Evolutionary conservation across 2,329 filamentous ascomycete species (phyloP).

Genomic region (Pseudogymnoascus sp.): DNA sequence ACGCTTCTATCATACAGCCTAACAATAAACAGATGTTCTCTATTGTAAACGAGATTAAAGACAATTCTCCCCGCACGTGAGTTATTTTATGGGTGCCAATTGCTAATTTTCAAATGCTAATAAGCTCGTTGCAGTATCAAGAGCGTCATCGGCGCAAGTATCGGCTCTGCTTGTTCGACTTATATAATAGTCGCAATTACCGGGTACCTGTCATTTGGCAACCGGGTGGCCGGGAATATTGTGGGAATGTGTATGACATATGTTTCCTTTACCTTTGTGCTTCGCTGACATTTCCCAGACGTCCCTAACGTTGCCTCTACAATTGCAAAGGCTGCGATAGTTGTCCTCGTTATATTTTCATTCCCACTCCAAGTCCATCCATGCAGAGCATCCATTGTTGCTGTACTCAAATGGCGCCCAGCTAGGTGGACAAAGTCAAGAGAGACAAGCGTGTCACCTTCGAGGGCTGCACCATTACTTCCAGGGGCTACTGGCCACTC

Average conservation of each 20-base stretch:
- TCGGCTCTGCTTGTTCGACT: constrained; percentile 76
- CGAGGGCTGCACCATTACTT: constrained; percentile 33
- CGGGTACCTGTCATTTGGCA: constrained; percentile 91
- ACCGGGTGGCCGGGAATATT: constrained; percentile 84
- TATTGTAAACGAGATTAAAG: constrained; percentile 86
- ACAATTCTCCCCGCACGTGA: constrained; percentile 60
- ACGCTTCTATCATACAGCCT: constrained; percentile 1
- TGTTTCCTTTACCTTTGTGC: not conserved
- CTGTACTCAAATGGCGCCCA: constrained; percentile 87
- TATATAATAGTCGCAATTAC: constrained; percentile 92
- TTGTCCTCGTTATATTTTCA: constrained; percentile 91
- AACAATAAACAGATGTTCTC: constrained; percentile 77
- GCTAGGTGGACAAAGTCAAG: constrained; percentile 31
- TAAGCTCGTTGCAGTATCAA: constrained; percentile 49
- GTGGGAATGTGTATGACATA: constrained; percentile 70
- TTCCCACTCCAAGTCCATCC: constrained; percentile 94
- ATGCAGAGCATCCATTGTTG: constrained; percentile 88
- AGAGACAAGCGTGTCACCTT: constrained; percentile 29
- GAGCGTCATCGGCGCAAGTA: constrained; percentile 71
- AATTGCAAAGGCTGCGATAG: constrained; percentile 89
- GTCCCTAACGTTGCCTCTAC: constrained; percentile 69
- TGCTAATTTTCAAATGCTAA: not conserved
- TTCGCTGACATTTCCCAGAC: constrained; percentile 9
- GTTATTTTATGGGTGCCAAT: not conserved
- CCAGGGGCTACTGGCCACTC: constrained; percentile 31